phyloP scores from a whole-genome alignment of 2,329 filamentous ascomycete species.

The Trichophyton verrucosum region DNA sequence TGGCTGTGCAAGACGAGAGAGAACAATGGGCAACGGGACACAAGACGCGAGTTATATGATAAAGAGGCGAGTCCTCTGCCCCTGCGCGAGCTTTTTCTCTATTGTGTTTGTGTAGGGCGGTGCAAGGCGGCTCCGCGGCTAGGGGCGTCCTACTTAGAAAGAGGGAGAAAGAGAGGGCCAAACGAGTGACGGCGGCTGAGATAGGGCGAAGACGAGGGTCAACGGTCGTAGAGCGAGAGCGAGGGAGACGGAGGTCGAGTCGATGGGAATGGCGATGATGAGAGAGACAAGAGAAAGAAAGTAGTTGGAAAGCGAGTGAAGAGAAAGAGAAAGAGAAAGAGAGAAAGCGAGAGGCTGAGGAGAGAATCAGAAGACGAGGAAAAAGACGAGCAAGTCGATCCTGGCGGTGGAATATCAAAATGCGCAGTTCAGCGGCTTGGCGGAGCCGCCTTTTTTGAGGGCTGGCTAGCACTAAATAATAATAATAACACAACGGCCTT shows the following conservation, averaged over 20 bases:
- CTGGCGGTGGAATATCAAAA: background rate
- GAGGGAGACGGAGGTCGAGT: background rate
- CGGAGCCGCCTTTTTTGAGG: background rate
- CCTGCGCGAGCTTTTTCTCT: background rate
- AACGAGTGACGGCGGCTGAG: background rate
- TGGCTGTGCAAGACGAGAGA: background rate
- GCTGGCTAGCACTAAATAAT: background rate
- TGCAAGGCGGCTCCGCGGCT: slow-evolving; percentile 1
- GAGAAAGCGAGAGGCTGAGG: background rate
- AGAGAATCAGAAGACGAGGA: background rate
- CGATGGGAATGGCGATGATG: background rate
- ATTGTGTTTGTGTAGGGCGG: background rate
- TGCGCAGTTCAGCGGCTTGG: slow-evolving; percentile 1
- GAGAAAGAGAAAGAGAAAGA: background rate
- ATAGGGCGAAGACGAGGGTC: background rate
- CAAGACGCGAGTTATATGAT: background rate
- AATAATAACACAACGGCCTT: background rate
- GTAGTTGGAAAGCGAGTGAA: background rate
- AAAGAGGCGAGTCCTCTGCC: background rate
- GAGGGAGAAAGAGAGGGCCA: background rate
- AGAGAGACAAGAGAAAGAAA: background rate
- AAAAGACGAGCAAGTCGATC: background rate
- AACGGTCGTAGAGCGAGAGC: background rate
- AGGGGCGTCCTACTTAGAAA: background rate
- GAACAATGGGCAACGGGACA: background rate